phyloP scores from a whole-genome alignment of 192 early-diverging fungal genomes.

The Radiomyces spectabilis region DNA sequence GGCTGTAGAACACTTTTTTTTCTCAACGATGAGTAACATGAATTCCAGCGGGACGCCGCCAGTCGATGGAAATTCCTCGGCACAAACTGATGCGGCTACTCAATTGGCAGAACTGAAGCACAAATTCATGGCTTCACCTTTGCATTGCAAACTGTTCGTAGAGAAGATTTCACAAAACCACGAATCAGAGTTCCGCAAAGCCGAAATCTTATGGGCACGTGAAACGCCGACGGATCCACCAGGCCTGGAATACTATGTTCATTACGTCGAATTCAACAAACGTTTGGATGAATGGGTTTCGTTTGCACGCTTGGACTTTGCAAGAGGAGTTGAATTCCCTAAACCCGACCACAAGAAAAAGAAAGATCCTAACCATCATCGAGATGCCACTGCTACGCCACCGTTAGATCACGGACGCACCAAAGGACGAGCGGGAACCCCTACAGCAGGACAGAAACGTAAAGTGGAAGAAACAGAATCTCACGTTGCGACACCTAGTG shows the following conservation, averaged over 20 bases:
- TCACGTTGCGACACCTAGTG: not conserved
- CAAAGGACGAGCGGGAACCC: not conserved
- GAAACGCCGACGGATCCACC: constrained; percentile 35
- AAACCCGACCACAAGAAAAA: constrained; percentile 49
- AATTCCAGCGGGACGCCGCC: too few relatives aligned
- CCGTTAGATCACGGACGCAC: constrained; percentile 14
- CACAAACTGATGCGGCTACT: too few relatives aligned
- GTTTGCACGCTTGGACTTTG: constrained; percentile 53
- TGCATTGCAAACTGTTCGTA: constrained; percentile 26
- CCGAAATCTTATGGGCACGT: constrained; percentile 80
- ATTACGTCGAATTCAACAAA: constrained; percentile 97
- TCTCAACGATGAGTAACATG: too few relatives aligned
- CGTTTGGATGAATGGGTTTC: constrained; percentile 96
- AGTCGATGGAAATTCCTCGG: too few relatives aligned
- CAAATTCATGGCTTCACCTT: constrained; percentile 12
- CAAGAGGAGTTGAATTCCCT: constrained; percentile 63
- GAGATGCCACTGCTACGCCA: constrained; percentile 31
- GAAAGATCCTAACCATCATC: constrained; percentile 7
- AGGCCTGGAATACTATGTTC: constrained; percentile 83
- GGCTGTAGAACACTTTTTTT: too few relatives aligned
- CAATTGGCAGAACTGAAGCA: too few relatives aligned
- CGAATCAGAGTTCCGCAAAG: constrained; percentile 61
- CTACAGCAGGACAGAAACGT: not conserved
- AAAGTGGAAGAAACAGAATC: not conserved
- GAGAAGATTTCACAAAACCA: constrained; percentile 17